Base-by-base conservation (phyloP, 2,329 filamentous ascomycete genomes). In the Amesomyces nigricolor region DNA sequence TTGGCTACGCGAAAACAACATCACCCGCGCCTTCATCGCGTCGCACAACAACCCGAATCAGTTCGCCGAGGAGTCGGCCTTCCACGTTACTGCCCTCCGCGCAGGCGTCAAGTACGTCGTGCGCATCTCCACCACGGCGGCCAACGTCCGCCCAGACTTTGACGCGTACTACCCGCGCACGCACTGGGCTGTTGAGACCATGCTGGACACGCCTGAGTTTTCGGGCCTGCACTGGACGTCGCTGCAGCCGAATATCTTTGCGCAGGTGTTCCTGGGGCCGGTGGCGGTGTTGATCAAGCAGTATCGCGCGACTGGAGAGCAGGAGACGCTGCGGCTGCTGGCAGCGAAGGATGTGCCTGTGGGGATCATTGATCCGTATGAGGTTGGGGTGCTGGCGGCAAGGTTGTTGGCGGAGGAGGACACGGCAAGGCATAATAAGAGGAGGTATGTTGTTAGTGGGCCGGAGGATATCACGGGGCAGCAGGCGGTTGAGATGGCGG, bases 91-190 rank as follows among this genome's bases (percentile, higher is more conserved):
- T 1, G 39, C 40, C 8, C 54, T 57, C 39, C 10, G 45, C 1
- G 54, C 54, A 1, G 54, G 54, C 39, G 54, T 57, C 14, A 9
- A 53, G 47, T 57, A 57, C 46, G 45, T 57, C 4, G 54, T 57
- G 19, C 54, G 54, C 45, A 57, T 57, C 50, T 57, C 54, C 1
- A 57, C 50, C 7, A 29, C 40, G 1, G 50, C 49, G 1, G 30
- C 49, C 9, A 53, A 49, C 26, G 54, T 57, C 14, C 49, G 46
- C 2, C 54, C 54, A 8, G 54, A 57, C 40, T 53, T 22, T 35
- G 7, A 3, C 6, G 46, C 54, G 38, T 57, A 53, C 46, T 57
- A 57, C 26, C 10, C 49, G 11, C 54, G 54, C 50, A 8, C 14
- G 32, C 54, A 57, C 29, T 57, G 54, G 54, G 54, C 54, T 9